These are phyloP conservation scores for Penicillium parvum DNA, from an alignment of 495 filamentous ascomycete species.

Conservation along the genomic window DNA sequence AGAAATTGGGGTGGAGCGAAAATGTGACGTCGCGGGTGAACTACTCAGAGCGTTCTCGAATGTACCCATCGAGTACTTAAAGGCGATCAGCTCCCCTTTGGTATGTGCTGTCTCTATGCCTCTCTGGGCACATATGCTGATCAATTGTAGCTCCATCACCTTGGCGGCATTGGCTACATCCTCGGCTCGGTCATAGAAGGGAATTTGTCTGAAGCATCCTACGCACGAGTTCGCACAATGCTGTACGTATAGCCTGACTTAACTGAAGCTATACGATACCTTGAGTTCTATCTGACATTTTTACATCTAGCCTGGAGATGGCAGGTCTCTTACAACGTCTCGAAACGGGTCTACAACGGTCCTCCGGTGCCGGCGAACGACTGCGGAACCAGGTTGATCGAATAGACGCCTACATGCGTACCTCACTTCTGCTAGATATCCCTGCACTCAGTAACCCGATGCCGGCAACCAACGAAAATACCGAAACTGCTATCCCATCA, in stretches of 20 bases:
- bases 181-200: slow-evolving; percentile 48
- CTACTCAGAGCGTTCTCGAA: slow-evolving; percentile 42
- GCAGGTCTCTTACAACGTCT: slow-evolving; percentile 45
- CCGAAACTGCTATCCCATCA: slow-evolving; percentile 8
- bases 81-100: slow-evolving; percentile 48
- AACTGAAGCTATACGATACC: too few species aligned
- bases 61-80: slow-evolving; percentile 41
- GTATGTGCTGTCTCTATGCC: slow-evolving; percentile 7
- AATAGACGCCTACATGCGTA: slow-evolving; percentile 47
- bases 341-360: slow-evolving; percentile 37
- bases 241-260: slow-evolving; percentile 21
- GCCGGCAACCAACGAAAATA: slow-evolving; percentile 4
- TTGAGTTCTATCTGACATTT: not conserved
- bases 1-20: slow-evolving; percentile 37
- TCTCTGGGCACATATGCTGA: not conserved
- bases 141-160: slow-evolving; percentile 37
- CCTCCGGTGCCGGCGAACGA: slow-evolving; percentile 35
- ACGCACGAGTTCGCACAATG: slow-evolving; percentile 38
- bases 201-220: slow-evolving; percentile 42
- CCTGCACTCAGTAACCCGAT: slow-evolving; percentile 6
- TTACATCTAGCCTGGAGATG: slow-evolving; percentile 32
- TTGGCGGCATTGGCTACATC: slow-evolving; percentile 48
- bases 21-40: slow-evolving; percentile 46
- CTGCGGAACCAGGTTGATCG: slow-evolving; percentile 40
- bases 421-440: slow-evolving; percentile 22